A percentile compares a stretch with the other conserved stretches of the same genome.
Conservation (phyloP, 169 alveolate species). For the Cryptosporidium viatorum region DNA sequence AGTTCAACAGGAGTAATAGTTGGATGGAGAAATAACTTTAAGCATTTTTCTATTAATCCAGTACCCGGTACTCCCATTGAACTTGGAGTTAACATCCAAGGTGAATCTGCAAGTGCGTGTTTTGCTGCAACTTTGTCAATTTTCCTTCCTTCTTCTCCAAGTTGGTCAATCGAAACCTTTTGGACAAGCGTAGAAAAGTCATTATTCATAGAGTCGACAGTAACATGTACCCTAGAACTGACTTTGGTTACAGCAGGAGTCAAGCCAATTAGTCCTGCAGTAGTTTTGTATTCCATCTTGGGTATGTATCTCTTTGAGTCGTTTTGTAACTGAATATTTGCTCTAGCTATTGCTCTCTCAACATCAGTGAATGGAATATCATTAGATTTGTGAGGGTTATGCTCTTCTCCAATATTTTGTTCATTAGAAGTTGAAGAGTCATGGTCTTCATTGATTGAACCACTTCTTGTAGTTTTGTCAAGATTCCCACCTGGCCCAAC, state of each 20-base stretch:
- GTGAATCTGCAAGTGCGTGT: constrained; percentile 73
- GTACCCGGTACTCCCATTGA: constrained; percentile 43
- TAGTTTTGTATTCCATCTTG: constrained; percentile 59
- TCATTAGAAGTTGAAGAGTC: not conserved
- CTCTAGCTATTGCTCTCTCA: constrained; percentile 71
- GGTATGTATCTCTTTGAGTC: constrained; percentile 54
- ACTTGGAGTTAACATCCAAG: constrained; percentile 64
- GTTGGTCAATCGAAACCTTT: constrained; percentile 89
- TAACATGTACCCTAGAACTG: constrained; percentile 57
- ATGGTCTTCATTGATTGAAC: not conserved
- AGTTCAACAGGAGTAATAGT: constrained; percentile 65
- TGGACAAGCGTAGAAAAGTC: constrained; percentile 87
- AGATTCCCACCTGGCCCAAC: not conserved
- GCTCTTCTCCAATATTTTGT: not conserved
- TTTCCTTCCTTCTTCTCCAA: constrained; percentile 91
- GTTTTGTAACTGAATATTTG: constrained; percentile 32
- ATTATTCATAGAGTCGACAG: constrained; percentile 78
- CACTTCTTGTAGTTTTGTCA: not conserved
- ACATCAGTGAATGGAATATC: constrained; percentile 58
- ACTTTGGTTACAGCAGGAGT: constrained; percentile 65
- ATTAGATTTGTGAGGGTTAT: not conserved
- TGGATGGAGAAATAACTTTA: constrained; percentile 61
- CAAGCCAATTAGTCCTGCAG: constrained; percentile 68
- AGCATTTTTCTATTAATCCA: constrained; percentile 52
- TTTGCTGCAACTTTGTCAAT: constrained; percentile 85